These are phyloP conservation scores for Glycine latifolia DNA, from an alignment of 306 rosid species.

Conservation along the genomic window DNA sequence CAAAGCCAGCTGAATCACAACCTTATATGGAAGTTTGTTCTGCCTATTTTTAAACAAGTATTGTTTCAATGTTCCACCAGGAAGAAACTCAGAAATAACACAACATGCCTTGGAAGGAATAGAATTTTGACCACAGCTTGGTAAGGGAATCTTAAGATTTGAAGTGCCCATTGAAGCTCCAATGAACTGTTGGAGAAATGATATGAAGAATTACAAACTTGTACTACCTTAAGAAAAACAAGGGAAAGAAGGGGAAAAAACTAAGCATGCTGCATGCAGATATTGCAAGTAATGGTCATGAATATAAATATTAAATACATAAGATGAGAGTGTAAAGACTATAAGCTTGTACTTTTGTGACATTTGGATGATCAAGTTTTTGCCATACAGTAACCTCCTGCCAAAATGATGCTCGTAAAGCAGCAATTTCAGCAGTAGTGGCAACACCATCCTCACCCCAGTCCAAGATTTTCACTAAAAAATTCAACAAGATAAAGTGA, in stretches of 20 bases:
- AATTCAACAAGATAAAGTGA: slow-evolving; percentile 38
- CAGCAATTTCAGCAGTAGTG: slow-evolving; percentile 67
- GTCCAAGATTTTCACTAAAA: slow-evolving; percentile 87
- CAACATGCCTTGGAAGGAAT: slow-evolving; percentile 78
- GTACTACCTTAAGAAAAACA: no score
- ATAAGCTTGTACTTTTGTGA: slow-evolving; percentile 3
- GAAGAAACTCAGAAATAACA: slow-evolving; percentile 76
- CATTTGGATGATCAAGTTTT: no score
- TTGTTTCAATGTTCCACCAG: slow-evolving; percentile 80
- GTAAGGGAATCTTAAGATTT: slow-evolving; percentile 66
- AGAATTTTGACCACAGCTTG: slow-evolving; percentile 45
- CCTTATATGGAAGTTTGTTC: slow-evolving; percentile 70
- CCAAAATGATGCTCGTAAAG: no score
- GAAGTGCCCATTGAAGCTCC: slow-evolving; percentile 90
- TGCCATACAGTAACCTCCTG: no score
- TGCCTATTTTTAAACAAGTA: slow-evolving; percentile 63
- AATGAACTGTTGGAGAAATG: slow-evolving; percentile 62
- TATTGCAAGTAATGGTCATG: no score
- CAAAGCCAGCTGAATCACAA: slow-evolving; percentile 81
- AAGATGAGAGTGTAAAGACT: slow-evolving; percentile 33
- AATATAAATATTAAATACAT: background rate
- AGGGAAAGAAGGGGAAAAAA: no score
- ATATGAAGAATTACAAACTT: no score
- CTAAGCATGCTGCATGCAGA: no score
- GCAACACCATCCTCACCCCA: slow-evolving; percentile 94